Evolutionary conservation across 1,139 yeast genomes (phyloP).

Genomic region (Hanseniaspora uvarum): DNA sequence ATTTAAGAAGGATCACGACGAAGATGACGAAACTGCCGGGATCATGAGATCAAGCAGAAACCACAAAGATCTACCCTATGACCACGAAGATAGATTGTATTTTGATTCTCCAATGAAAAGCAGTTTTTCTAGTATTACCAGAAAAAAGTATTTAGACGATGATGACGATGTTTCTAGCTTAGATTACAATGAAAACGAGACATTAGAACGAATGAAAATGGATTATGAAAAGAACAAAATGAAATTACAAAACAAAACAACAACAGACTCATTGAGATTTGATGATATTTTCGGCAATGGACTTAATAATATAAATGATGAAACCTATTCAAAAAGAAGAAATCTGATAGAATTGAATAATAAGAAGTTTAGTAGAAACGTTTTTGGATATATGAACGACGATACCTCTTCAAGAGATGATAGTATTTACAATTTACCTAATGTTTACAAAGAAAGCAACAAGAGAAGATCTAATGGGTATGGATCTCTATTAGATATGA

Average conservation of each 20-base stretch:
- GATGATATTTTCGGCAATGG: constrained; percentile 14
- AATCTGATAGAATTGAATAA: neutral
- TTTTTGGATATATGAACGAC: neutral
- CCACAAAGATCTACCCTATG: neutral
- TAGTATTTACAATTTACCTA: constrained; percentile 4
- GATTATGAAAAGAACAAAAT: constrained; percentile 13
- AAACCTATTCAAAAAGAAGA: neutral
- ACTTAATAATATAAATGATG: neutral
- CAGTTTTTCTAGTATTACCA: neutral
- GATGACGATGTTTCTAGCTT: neutral
- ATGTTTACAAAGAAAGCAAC: neutral
- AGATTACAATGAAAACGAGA: neutral
- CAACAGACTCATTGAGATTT: neutral
- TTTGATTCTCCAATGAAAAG: constrained; percentile 1
- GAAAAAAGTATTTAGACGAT: neutral
- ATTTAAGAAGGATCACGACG: neutral
- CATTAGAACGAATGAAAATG: constrained; percentile 4
- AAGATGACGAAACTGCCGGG: constrained; percentile 10
- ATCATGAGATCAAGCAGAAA: constrained; percentile 4
- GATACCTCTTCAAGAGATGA: constrained; percentile 5
- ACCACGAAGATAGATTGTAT: constrained; percentile 6
- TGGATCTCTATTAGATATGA: neutral
- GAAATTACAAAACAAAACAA: neutral
- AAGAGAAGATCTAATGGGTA: neutral
- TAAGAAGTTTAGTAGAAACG: neutral